These are phyloP conservation scores for Emergomyces pasteurianus DNA, from an alignment of 2,329 filamentous ascomycete genomes.

Conservation along the genomic window DNA sequence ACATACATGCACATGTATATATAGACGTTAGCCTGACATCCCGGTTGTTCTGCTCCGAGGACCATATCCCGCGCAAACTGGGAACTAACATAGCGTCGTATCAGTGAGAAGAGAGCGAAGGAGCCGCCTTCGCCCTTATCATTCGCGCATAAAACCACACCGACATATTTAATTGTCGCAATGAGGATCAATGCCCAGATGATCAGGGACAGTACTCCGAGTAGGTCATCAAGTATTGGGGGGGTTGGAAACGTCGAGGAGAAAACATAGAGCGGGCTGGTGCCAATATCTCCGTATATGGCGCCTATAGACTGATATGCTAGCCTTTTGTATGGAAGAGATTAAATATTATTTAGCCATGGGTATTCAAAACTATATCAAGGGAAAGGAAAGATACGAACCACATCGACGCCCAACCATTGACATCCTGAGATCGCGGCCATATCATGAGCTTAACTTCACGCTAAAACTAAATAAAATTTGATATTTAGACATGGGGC, in stretches of 20 bases:
- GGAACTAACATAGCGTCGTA: constrained; percentile 38
- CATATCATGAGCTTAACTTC: background rate
- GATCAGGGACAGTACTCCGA: constrained; percentile 44
- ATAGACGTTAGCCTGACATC: background rate
- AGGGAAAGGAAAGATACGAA: constrained; percentile 1
- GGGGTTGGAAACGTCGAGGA: constrained; percentile 40
- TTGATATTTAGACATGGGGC: background rate
- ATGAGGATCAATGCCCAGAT: constrained; percentile 45
- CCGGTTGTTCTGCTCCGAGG: background rate
- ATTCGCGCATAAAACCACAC: constrained; percentile 43
- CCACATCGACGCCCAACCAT: constrained; percentile 11
- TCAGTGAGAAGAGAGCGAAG: constrained; percentile 42
- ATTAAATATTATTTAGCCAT: too few relatives aligned
- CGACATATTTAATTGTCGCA: constrained; percentile 46
- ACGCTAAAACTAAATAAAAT: too few relatives aligned
- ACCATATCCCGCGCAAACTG: background rate
- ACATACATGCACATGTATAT: background rate
- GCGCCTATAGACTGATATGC: constrained; percentile 46
- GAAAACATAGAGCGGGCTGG: constrained; percentile 46
- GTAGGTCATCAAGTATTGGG: constrained; percentile 35
- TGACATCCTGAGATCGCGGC: constrained; percentile 6
- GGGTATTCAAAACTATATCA: background rate
- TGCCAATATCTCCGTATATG: constrained; percentile 50
- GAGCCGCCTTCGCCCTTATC: constrained; percentile 48
- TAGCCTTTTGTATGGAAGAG: constrained; percentile 20